Evolutionary conservation across 441 rosid genomes (phyloP), one percentile per base, ranked within the genome.

Genomic region (Hura crepitans): DNA sequence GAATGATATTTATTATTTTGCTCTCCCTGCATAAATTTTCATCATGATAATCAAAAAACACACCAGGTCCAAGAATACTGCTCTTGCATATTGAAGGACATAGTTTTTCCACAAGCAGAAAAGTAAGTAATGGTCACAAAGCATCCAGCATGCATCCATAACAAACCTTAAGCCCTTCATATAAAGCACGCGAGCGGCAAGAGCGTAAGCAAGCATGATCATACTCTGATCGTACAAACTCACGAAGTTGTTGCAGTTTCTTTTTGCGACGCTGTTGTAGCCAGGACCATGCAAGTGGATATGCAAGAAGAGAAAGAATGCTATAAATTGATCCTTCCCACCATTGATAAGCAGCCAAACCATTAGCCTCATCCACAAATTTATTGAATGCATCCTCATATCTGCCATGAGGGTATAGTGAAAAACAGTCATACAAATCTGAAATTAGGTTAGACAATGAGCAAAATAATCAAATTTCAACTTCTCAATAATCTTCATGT

Each of bases 201-300:
- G 98, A 92, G 30, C 96, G 93, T 62, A 92, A 82, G 82, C 96
- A 92, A 79, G 98, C 81, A 81, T 92, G 98, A 77, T 92, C 93
- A 81, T 92, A 92, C 75, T 89, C 98, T 49, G 96, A 92, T 68
- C 96, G 87, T 77, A 93, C 97, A 82, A 85, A 90, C 71, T 93
- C 97, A 71, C 96, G 98, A 62, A 93, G 92, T 75, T 83, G 89
- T 78, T 90, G 97, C 60, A 93, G 76, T 77, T 93, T 93, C 77
- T 69, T 83, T 76, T 81, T 89, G 43, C 93, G 83, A 42, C 98
- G 68, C 43, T 80, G 86, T 55, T 92, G 98, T 46, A 85, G 85
- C 98, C 98, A 92, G 71, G 94, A 88, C 94, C 94, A 92, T 25
- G 93, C 91, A 54, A 92, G 86, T 17, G 98, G 98, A 80, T 86